Percentiles rank a stretch among this genome's conserved stretches.
Evolutionary conservation across 202 grass and related monocot genomes (phyloP).

Genomic region (Eragrostis tef): DNA sequence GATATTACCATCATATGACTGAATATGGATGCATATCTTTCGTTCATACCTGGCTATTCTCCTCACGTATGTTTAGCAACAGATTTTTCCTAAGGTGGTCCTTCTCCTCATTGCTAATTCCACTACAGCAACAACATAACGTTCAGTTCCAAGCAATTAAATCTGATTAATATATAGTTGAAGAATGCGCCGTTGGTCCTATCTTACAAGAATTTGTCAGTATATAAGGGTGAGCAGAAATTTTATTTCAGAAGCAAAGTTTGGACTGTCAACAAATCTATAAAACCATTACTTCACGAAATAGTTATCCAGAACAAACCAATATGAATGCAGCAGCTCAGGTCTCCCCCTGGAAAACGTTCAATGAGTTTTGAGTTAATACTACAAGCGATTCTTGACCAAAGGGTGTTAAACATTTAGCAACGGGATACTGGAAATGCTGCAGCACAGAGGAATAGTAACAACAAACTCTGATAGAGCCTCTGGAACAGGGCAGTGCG

Average conservation of each 20-base stretch:
- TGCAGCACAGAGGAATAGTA: not conserved
- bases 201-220: conserved; percentile 4
- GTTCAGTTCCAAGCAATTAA: not conserved
- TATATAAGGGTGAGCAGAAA: not conserved
- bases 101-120: conserved; percentile 97
- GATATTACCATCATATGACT: not conserved
- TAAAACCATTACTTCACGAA: not conserved
- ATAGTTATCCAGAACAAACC: not conserved
- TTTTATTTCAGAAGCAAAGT: conserved; percentile 19
- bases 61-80: conserved; percentile 83
- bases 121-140: conserved; percentile 55
- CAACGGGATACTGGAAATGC: conserved; percentile 5
- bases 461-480: not conserved
- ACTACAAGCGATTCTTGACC: not conserved
- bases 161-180: not conserved
- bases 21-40: not conserved
- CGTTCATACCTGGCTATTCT: conserved; percentile 78
- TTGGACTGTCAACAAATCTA: conserved; percentile 32
- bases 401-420: not conserved
- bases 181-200: not conserved
- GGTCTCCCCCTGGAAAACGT: not conserved
- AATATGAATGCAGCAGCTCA: not conserved
- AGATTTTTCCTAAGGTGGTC: conserved; percentile 88
- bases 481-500: not conserved
- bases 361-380: not conserved